These are phyloP conservation scores for Boletellus ananiceps DNA, from an alignment of 768 basidiomycete genomes.

Conservation along the genomic window DNA sequence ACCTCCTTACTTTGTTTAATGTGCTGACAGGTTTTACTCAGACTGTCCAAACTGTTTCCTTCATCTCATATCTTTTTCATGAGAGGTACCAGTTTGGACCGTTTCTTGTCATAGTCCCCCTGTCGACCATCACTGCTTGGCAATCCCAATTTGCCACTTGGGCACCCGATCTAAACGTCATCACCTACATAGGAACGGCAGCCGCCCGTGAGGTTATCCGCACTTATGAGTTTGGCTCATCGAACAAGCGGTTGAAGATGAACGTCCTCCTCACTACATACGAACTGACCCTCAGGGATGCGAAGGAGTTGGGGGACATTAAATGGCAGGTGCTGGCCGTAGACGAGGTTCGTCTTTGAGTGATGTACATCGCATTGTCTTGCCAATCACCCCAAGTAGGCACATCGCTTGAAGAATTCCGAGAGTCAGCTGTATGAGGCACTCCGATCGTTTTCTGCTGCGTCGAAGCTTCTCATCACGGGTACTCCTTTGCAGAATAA, in stretches of 20 bases:
- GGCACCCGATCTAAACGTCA: slow-evolving; percentile 96
- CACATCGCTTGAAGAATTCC: slow-evolving; percentile 96
- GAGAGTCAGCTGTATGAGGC: slow-evolving; percentile 97
- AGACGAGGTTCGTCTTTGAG: slow-evolving; percentile 66
- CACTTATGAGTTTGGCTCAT: slow-evolving; percentile 83
- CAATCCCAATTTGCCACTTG: slow-evolving; percentile 90
- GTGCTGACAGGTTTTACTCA: slow-evolving; percentile 28
- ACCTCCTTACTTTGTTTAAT: slow-evolving; percentile 1
- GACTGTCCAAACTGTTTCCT: slow-evolving; percentile 95
- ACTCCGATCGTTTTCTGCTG: slow-evolving; percentile 80
- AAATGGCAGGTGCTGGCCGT: slow-evolving; percentile 98
- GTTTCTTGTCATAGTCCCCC: slow-evolving; percentile 94
- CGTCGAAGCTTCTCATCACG: slow-evolving; percentile 93
- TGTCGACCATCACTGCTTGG: slow-evolving; percentile 98
- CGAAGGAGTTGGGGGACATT: slow-evolving; percentile 83
- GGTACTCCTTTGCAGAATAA: slow-evolving; percentile 99
- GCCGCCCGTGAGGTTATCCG: slow-evolving; percentile 87
- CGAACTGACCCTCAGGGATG: slow-evolving; percentile 88
- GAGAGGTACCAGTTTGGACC: slow-evolving; percentile 91
- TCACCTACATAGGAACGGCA: slow-evolving; percentile 92
- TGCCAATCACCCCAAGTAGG: slow-evolving; percentile 42
- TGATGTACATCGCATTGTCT: background rate
- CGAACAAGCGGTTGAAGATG: slow-evolving; percentile 90
- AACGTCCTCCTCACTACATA: slow-evolving; percentile 97
- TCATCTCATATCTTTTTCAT: slow-evolving; percentile 93